Conservation (phyloP, 139 green algal genomes). For the Diplosphaera chodatii region DNA sequence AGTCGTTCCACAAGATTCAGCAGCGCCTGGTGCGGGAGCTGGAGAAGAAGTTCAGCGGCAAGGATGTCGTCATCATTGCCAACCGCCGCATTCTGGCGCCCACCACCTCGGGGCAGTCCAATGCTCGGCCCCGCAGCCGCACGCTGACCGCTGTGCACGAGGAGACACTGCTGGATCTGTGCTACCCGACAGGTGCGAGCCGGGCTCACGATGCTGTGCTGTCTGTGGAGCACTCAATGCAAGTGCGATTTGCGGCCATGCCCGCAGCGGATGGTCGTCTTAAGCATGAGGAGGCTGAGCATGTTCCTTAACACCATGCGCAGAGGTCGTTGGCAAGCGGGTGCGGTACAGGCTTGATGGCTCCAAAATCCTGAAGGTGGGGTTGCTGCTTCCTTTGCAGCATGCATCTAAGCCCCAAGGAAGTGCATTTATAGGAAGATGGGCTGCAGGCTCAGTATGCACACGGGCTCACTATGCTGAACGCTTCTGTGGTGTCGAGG, state of each 20-base stretch:
- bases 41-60: constrained; percentile 99
- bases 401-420: too few relatives aligned
- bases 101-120: constrained; percentile 54
- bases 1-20: constrained; percentile 98
- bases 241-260: too few relatives aligned
- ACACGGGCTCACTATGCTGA: too few relatives aligned
- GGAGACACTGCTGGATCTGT: constrained; percentile 89
- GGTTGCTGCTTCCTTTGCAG: too few relatives aligned
- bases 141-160: constrained; percentile 95
- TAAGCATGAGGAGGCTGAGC: too few relatives aligned
- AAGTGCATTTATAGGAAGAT: too few relatives aligned
- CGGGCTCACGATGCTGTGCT: too few relatives aligned
- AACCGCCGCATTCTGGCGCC: constrained; percentile 90
- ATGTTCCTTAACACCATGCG: too few relatives aligned
- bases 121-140: constrained; percentile 73
- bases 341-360: constrained; percentile 90
- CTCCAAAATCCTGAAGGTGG: constrained; percentile 83
- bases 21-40: constrained; percentile 95
- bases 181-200: constrained; percentile 85
- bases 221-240: too few relatives aligned
- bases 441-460: too few relatives aligned
- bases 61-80: constrained; percentile 96
- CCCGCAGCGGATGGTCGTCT: too few relatives aligned
- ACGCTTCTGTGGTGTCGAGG: too few relatives aligned
- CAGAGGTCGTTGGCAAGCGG: constrained; percentile 98